Evolutionary conservation across 169 alveolate species (phyloP), one percentile per base, ranked within the genome.

Genomic region (Eimeria tenella): DNA sequence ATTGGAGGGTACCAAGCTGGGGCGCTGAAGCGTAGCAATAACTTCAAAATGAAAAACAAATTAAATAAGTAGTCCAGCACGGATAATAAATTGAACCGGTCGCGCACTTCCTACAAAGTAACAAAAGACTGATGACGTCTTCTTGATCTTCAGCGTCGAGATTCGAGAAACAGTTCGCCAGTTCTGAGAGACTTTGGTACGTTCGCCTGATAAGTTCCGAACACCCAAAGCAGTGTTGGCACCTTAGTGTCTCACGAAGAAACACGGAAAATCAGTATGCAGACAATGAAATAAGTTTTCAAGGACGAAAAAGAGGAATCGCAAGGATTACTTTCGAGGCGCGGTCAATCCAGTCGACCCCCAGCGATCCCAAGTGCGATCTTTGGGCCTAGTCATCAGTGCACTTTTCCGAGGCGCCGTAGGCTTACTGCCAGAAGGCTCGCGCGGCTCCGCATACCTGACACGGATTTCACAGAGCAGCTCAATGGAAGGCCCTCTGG

Each of bases 61-160:
- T 17, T 25, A 5, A 8, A 31, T 4, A 31, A 17, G n/a, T n/a
- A 1, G 65, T 49, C 50, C 15, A n/a, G 19, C 7, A 50, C 3
- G 63, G 8, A 5, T 21, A 8, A 17, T 6, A 52, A n/a, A n/a
- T 19, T 2, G 55, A 7, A 50, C 13, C 4, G 63, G n/a, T 17
- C 21, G 50, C 91, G 68, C 91, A 93, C 95, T 94, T 95, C 75
- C 97, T 90, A 86, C 97, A 95, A 17, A 94, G 95, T 21, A 95
- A 68, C 86, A 95, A 70, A 71, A 95, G 93, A 70, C 79, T 86
- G 83, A 95, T 94, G 60, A 95, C 93, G 74, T 95, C 97, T 53
- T 91, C 94, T 86, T 95, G 97, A 92, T 95, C 97, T 70, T 94
- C 96, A 50, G 95, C 94, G 17, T 95, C 97, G 60, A 95, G 93